Base-by-base conservation (phyloP, 768 basidiomycete species). In the Melanogaster broomeanus region DNA sequence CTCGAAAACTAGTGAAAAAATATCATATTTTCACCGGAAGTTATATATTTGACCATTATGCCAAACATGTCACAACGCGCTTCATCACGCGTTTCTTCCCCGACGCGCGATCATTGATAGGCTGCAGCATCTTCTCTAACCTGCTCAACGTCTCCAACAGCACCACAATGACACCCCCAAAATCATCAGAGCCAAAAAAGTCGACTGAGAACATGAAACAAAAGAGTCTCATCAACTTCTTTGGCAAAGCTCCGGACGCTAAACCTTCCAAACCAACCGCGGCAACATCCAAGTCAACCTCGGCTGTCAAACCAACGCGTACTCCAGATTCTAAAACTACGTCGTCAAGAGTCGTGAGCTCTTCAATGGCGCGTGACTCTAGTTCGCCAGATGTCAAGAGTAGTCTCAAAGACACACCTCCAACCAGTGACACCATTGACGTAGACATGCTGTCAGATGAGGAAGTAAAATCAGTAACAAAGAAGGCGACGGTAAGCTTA, bases 371-470 rank as follows among this genome's bases (percentile, higher is more conserved):
- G 15, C 63, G 61, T 11, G 70, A 67, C 52, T 74, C 74, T 3
- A 53, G 61, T 30, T 77, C 75, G 16, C 85, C 82, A 39, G 81
- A 81, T 21, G 72, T 70, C 19, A 73, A 71, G 18, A 75, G 73
- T 45, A 85, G 76, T 56, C 48, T 61, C 35, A 72, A 70, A 25
- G 77, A 80, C 15, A 88, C 87, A 2, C 89, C 90, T 24, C 88
- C 88, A 0, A 88, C 88, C 3, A 91, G 88, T 56, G 88, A 91
- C 50, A 75, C 81, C 25, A 80, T 90, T 50, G 88, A 92, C 57
- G 78, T 91, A 10, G 88, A 90, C 62, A 84, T 89, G 82, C 56
- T 83, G 43, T 76, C 75, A 8, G 78, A 77, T 28, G 58, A 67
- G 2, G 80, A 75, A 12, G 79, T 78, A 37, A 78, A 77, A 19